Conservation (phyloP, 306 rosid species). For the Macrotyloma uniflorum region DNA sequence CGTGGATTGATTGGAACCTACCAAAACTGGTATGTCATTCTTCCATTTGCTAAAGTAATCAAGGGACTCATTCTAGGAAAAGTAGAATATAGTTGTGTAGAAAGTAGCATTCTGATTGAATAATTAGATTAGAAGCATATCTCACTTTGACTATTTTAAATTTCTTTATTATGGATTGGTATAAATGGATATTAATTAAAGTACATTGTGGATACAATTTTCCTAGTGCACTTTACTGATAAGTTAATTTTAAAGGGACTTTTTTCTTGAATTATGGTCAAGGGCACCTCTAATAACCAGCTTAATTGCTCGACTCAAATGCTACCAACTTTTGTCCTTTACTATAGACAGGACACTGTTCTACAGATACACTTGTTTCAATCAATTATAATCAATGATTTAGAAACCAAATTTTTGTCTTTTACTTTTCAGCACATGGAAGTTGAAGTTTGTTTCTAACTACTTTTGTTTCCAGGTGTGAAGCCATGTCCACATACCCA, state of each 20-base stretch:
- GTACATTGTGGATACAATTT: background rate
- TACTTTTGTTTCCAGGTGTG: constrained; percentile 68
- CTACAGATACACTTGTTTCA: constrained; percentile 7
- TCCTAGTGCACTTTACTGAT: background rate
- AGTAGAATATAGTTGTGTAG: background rate
- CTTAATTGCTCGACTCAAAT: background rate
- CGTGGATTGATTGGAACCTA: constrained; percentile 94
- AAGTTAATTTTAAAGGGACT: background rate
- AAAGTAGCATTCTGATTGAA: constrained; percentile 17
- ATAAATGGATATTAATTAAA: background rate
- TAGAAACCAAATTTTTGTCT: background rate
- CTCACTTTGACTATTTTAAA: background rate
- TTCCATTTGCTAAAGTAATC: background rate
- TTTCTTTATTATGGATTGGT: background rate
- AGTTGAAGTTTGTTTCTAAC: constrained; percentile 24
- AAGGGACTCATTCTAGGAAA: background rate
- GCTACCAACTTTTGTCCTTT: constrained; percentile 15
- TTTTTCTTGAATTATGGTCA: background rate
- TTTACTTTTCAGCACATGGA: constrained; percentile 27
- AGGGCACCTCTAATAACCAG: background rate
- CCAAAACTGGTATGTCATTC: constrained; percentile 72
- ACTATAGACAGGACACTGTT: constrained; percentile 20
- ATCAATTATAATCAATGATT: constrained; percentile 1
- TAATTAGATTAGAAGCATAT: constrained; percentile 6
- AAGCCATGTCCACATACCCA: constrained; percentile 96